Percentiles rank a stretch among this genome's conserved stretches.
Evolutionary conservation across 805 yeast genomes (phyloP).

Genomic region (Schwanniomyces pseudopolymorphus): DNA sequence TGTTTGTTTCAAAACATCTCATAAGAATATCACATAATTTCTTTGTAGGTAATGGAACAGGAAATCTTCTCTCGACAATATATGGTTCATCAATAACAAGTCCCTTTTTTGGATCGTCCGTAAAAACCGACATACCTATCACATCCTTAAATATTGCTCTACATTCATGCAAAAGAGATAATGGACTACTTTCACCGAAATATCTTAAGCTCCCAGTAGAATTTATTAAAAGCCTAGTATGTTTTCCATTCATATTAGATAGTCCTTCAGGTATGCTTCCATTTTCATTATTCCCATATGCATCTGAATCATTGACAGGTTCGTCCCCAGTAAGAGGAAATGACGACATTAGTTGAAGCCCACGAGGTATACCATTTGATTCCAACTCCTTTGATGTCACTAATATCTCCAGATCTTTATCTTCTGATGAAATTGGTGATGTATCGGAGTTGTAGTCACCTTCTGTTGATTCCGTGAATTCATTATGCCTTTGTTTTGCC

Average conservation of each 20-base stretch:
- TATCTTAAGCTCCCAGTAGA: constrained; percentile 35
- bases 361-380: neutral
- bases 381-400: neutral
- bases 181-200: constrained; percentile 43
- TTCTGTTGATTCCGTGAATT: too few relatives aligned
- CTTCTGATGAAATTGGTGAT: neutral
- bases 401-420: neutral
- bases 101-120: constrained; percentile 37
- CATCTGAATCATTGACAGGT: neutral
- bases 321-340: neutral
- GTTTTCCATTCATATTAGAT: constrained; percentile 17
- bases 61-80: constrained; percentile 13
- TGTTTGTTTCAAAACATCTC: constrained; percentile 33
- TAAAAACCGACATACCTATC: constrained; percentile 33
- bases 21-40: constrained; percentile 3
- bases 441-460: neutral
- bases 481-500: constrained; percentile 4
- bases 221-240: constrained; percentile 31
- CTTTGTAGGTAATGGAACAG: constrained; percentile 7
- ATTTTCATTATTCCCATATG: neutral
- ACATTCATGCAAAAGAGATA: constrained; percentile 40
- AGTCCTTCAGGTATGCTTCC: constrained; percentile 4
- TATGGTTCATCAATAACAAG: constrained; percentile 36
- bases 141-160: constrained; percentile 33
- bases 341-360: neutral